These are phyloP conservation scores for Diaporthe sp. DNA, from an alignment of 2,329 filamentous ascomycete species.

Conservation along the genomic window DNA sequence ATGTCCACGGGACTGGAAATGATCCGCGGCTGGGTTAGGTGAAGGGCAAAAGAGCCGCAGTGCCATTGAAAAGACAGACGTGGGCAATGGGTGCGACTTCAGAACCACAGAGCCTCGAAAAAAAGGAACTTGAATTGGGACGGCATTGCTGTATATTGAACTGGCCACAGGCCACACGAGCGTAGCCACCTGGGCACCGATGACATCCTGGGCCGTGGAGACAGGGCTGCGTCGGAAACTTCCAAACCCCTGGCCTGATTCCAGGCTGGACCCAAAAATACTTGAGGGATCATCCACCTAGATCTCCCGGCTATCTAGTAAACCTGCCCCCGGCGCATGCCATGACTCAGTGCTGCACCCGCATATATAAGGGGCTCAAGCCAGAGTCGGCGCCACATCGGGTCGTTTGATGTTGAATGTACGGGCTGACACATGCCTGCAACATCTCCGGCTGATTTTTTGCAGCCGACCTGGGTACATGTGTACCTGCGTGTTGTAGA, in stretches of 20 bases:
- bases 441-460: conserved; percentile 10
- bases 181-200: background rate
- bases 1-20: background rate
- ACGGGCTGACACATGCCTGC: conserved; percentile 25
- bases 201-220: conserved; percentile 10
- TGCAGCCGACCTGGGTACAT: background rate
- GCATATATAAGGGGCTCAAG: conserved; percentile 17
- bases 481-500: background rate
- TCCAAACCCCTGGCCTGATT: conserved; percentile 15
- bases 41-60: background rate
- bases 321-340: background rate
- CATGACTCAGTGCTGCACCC: background rate
- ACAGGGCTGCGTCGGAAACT: conserved; percentile 32
- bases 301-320: conserved; percentile 24
- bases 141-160: conserved; percentile 7
- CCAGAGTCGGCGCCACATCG: conserved; percentile 9
- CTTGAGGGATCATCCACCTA: conserved; percentile 24
- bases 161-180: conserved; percentile 2
- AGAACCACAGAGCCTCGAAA: background rate
- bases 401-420: conserved; percentile 30
- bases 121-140: background rate
- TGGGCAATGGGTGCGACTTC: background rate
- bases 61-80: conserved; percentile 18
- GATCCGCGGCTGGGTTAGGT: conserved; percentile 25
- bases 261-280: conserved; percentile 7